phyloP scores from a whole-genome alignment of 1,139 yeast genomes.

The Kodamaea ohmeri region DNA sequence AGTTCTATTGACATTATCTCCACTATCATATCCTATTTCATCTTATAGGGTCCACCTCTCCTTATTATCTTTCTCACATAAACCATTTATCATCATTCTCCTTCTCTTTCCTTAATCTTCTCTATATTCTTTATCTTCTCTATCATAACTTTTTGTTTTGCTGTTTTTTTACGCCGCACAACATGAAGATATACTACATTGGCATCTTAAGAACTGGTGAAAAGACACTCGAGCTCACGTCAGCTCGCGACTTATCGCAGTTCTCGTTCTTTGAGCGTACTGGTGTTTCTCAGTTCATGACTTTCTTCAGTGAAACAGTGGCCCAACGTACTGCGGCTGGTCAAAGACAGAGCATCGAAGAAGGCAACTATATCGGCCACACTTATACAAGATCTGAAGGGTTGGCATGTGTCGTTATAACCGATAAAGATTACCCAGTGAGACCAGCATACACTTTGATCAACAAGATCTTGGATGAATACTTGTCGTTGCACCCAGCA shows the following conservation, averaged over 20 bases:
- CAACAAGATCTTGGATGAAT: slow-evolving; percentile 89
- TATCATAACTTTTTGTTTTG: background rate
- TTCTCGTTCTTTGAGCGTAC: slow-evolving; percentile 85
- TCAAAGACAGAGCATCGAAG: slow-evolving; percentile 93
- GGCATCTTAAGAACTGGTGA: slow-evolving; percentile 70
- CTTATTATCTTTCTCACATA: no score
- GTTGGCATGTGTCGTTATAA: slow-evolving; percentile 85
- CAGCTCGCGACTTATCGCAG: slow-evolving; percentile 78
- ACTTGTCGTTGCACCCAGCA: slow-evolving; percentile 77
- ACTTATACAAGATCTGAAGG: slow-evolving; percentile 91
- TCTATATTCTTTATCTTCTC: background rate
- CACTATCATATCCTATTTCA: no score
- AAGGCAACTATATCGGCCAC: slow-evolving; percentile 88
- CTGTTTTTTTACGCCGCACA: slow-evolving; percentile 2
- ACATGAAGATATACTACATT: slow-evolving; percentile 86
- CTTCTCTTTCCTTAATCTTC: background rate
- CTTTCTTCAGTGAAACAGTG: slow-evolving; percentile 88
- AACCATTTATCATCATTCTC: no score
- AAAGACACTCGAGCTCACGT: slow-evolving; percentile 72
- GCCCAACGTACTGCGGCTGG: slow-evolving; percentile 85
- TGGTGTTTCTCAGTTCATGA: slow-evolving; percentile 84
- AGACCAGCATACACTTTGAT: slow-evolving; percentile 95
- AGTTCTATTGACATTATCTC: no score
- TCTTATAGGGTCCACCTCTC: no score
- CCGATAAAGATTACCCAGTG: slow-evolving; percentile 94